These are phyloP conservation scores for Imleria badia DNA, from an alignment of 768 basidiomycete species.

Conservation along the genomic window DNA sequence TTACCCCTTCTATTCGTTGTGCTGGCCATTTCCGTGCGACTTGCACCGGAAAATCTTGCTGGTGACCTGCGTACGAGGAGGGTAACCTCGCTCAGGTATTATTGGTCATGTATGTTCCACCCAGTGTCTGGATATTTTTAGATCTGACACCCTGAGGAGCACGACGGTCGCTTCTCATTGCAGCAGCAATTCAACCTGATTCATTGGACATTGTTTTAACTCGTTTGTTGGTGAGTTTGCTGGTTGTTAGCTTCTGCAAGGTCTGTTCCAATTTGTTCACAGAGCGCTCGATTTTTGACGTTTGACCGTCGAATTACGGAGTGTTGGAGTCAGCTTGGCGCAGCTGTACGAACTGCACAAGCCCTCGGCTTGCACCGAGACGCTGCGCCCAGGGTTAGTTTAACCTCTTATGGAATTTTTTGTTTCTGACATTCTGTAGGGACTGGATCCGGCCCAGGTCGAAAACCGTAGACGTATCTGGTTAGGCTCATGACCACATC, in stretches of 20 bases:
- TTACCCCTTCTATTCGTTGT: constrained; percentile 93
- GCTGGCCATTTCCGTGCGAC: constrained; percentile 79
- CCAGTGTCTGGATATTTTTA: background rate
- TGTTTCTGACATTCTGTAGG: constrained; percentile 38
- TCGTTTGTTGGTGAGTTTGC: constrained; percentile 61
- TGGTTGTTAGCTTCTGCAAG: background rate
- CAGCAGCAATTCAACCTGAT: constrained; percentile 92
- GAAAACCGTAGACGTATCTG: constrained; percentile 92
- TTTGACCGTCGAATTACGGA: constrained; percentile 88
- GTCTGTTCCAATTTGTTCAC: constrained; percentile 14
- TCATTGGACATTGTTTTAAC: constrained; percentile 90
- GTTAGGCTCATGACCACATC: constrained; percentile 37
- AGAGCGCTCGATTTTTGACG: constrained; percentile 68
- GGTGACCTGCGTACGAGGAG: constrained; percentile 76
- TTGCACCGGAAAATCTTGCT: constrained; percentile 82
- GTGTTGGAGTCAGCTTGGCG: constrained; percentile 95
- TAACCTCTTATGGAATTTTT: background rate
- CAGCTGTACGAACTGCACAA: constrained; percentile 89
- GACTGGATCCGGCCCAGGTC: constrained; percentile 70
- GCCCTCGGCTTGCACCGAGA: constrained; percentile 92
- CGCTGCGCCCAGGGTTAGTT: constrained; percentile 74
- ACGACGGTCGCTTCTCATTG: constrained; percentile 82
- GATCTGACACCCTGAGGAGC: constrained; percentile 46
- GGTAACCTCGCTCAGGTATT: constrained; percentile 84
- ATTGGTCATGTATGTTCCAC: constrained; percentile 84